Percentiles rank a stretch among this genome's conserved stretches.
Evolutionary conservation across 768 basidiomycete species (phyloP).

Genomic region (Collybia mongolica): DNA sequence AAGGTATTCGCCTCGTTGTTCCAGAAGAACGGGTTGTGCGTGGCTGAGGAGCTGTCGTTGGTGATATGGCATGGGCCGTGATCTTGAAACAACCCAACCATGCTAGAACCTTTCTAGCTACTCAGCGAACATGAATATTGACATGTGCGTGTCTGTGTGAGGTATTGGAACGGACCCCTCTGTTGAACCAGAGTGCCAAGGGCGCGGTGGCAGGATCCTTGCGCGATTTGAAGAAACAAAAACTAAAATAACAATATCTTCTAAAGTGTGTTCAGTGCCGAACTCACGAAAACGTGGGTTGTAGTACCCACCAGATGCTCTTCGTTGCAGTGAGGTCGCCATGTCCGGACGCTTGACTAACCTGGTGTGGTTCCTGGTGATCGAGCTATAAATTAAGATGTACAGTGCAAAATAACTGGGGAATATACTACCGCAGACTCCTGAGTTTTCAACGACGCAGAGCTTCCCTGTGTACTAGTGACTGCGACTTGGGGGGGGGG

Average conservation of each 20-base stretch:
- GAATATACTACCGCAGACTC: constrained; percentile 46
- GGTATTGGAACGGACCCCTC: constrained; percentile 36
- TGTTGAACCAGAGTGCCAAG: constrained; percentile 68
- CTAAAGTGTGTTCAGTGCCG: no score
- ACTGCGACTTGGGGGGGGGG: no score
- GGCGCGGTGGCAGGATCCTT: constrained; percentile 59
- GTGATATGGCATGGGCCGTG: constrained; percentile 70
- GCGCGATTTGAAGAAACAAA: constrained; percentile 70
- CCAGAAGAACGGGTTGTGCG: constrained; percentile 56
- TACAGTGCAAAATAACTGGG: no score
- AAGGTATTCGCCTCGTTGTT: constrained; percentile 55
- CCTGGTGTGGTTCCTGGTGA: constrained; percentile 60
- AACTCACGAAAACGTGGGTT: neutral
- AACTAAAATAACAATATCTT: no score
- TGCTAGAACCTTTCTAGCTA: constrained; percentile 56
- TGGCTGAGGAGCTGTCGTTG: constrained; percentile 48
- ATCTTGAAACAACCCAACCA: constrained; percentile 73
- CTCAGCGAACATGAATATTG: neutral
- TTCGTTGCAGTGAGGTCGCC: constrained; percentile 55
- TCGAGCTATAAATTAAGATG: neutral
- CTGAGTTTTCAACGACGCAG: constrained; percentile 58
- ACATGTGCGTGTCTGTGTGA: neutral
- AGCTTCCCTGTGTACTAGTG: constrained; percentile 46
- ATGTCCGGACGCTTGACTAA: constrained; percentile 63
- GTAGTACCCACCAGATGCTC: constrained; percentile 49